Conservation (phyloP, 768 basidiomycete genomes). For the Leccinum longicurvipes region DNA sequence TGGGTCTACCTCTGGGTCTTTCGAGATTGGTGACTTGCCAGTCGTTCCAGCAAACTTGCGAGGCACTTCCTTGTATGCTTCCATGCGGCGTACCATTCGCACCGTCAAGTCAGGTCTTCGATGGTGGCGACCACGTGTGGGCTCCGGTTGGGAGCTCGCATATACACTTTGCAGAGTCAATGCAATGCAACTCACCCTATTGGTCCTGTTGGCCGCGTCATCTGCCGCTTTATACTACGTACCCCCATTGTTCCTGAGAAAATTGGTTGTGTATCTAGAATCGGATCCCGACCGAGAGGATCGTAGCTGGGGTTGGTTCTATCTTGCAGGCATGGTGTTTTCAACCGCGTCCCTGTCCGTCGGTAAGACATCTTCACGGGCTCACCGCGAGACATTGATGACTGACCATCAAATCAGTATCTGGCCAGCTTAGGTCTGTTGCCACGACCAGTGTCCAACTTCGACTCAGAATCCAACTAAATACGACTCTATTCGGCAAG, state of each 20-base stretch:
- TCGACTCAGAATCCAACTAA: conserved; percentile 70
- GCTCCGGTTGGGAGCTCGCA: conserved; percentile 61
- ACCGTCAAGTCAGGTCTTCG: conserved; percentile 48
- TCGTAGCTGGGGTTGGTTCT: conserved; percentile 73
- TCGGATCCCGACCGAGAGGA: conserved; percentile 53
- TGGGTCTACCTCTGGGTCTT: conserved; percentile 65
- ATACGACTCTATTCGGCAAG: conserved; percentile 82
- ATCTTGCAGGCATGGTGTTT: conserved; percentile 49
- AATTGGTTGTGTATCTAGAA: conserved; percentile 64
- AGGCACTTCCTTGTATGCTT: conserved; percentile 54
- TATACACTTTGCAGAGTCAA: conserved; percentile 66
- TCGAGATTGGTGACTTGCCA: conserved; percentile 88
- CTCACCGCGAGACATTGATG: neutral
- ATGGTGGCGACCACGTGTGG: conserved; percentile 56
- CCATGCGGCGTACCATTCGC: conserved; percentile 59
- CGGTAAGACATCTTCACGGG: conserved; percentile 31
- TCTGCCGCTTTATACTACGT: conserved; percentile 65
- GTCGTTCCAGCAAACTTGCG: conserved; percentile 76
- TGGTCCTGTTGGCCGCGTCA: conserved; percentile 50
- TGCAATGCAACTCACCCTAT: conserved; percentile 33
- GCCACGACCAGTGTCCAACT: conserved; percentile 69
- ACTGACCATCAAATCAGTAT: conserved; percentile 34
- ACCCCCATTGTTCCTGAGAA: conserved; percentile 58
- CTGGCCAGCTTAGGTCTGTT: conserved; percentile 68
- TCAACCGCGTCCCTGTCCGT: conserved; percentile 42